Evolutionary conservation across 208 protist species (phyloP), one percentile per base, ranked within the genome.

Genomic region (Trypanosoma avium): DNA sequence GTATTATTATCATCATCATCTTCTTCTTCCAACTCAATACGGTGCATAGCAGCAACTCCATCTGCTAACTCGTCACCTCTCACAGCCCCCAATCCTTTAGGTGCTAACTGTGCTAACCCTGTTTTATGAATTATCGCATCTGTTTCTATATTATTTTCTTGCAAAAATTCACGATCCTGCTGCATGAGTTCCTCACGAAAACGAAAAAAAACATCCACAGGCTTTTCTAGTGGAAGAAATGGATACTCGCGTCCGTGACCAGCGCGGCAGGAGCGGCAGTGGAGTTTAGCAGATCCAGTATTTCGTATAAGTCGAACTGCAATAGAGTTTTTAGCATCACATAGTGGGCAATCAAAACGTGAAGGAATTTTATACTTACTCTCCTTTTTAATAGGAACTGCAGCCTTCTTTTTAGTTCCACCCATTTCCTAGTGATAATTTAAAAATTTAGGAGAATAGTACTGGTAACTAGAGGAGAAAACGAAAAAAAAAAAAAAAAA

Each of bases 341-440:
- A 96, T 27, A 94, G 30, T 12, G 90, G 90, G 64, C 90, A 96
- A 67, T 94, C 87, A 70, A 96, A 96, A 48, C 79, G 82, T 1
- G 68, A 46, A 1, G 90, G 90, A 58, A 96, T 94, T 63, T 96
- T 96, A 70, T 96, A 96, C 67, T 93, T 93, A 70, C 90, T 93
- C 65, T 92, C 87, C 73, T 96, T 96, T 69, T 96, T 96, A 62
- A 94, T 68, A 13, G 84, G 83, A 13, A 75, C 86, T 45, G 55
- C 79, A 40, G 87, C 75, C 74, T 93, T 93, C 22, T 87, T 86
- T 36, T 84, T 79, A 35, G 86, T 92, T 32, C 90, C 90, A 56
- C 90, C 90, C 90, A 96, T 96, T 21, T 38, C 38, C 35, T 70
- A 22, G 22, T 12, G 8, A 15, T 42, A 56, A 10, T 15, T 56